A percentile compares a stretch with the other conserved stretches of the same genome.
These are phyloP conservation scores for Hortiboletus campestris DNA, from an alignment of 768 basidiomycete species.

Conservation along the genomic window DNA sequence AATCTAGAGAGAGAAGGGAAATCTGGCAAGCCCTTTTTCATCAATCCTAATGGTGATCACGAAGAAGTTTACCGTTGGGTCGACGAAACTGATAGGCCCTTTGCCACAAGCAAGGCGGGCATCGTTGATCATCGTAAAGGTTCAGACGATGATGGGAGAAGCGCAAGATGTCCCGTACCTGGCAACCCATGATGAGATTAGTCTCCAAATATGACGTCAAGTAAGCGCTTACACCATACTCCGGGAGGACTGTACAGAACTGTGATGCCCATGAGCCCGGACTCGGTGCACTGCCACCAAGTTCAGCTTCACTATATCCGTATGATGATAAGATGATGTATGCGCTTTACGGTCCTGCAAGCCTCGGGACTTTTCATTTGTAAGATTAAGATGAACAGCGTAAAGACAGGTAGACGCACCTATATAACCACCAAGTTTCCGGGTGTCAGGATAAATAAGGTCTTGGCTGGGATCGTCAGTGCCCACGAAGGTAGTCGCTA, in stretches of 20 bases:
- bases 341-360: conserved; percentile 38
- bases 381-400: neutral
- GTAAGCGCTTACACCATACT: conserved; percentile 22
- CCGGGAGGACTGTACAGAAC: conserved; percentile 35
- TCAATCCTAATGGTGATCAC: neutral
- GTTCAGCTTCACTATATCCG: conserved; percentile 36
- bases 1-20: neutral
- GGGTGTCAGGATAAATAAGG: conserved; percentile 26
- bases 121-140: conserved; percentile 41
- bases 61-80: neutral
- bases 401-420: conserved; percentile 11
- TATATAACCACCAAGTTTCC: conserved; percentile 11
- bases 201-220: neutral
- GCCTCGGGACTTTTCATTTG: conserved; percentile 14
- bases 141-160: conserved; percentile 30
- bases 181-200: neutral
- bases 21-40: neutral
- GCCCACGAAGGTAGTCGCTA: conserved; percentile 34
- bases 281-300: conserved; percentile 45
- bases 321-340: conserved; percentile 47
- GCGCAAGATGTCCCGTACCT: conserved; percentile 36
- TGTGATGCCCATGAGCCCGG: conserved; percentile 38
- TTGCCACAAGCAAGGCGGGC: conserved; percentile 34
- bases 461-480: conserved; percentile 33
- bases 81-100: conserved; percentile 22